Percentiles rank a stretch among this genome's conserved stretches.
Evolutionary conservation across 176 grass and related monocot genomes (phyloP).

Genomic region (Dactylis glomerata): DNA sequence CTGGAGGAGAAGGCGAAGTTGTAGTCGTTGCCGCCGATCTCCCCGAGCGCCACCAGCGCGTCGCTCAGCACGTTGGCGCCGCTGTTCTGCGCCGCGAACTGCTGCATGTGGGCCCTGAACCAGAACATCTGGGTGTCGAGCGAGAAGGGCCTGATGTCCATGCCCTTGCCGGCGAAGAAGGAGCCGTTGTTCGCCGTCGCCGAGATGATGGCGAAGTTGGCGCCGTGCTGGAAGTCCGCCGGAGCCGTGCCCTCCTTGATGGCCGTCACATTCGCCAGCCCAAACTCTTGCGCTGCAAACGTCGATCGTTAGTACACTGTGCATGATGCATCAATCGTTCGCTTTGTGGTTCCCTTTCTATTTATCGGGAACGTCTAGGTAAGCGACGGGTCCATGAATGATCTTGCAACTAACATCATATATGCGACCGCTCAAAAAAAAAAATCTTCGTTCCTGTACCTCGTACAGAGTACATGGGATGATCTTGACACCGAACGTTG

Average conservation of each 20-base stretch:
- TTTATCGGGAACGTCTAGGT: slow-evolving; percentile 4
- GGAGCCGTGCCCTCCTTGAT: slow-evolving; percentile 21
- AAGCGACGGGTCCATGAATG: neutral
- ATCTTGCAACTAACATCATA: no score
- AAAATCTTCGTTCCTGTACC: neutral
- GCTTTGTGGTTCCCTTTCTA: no score
- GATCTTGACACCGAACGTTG: neutral
- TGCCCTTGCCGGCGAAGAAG: slow-evolving; percentile 49
- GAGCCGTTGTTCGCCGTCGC: slow-evolving; percentile 48
- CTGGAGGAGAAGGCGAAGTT: slow-evolving; percentile 37
- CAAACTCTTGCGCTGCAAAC: slow-evolving; percentile 55
- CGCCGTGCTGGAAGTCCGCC: slow-evolving; percentile 40
- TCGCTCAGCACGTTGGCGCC: slow-evolving; percentile 1
- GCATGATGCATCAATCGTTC: no score
- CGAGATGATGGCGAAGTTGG: slow-evolving; percentile 66
- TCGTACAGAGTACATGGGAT: neutral
- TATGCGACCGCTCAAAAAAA: no score
- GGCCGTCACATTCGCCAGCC: slow-evolving; percentile 40
- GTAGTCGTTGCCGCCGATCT: slow-evolving; percentile 77
- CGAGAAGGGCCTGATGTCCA: slow-evolving; percentile 18
- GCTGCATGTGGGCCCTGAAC: slow-evolving; percentile 33
- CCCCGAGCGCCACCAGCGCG: slow-evolving; percentile 55
- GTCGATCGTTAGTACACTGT: no score
- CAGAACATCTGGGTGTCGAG: slow-evolving; percentile 50
- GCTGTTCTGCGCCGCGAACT: slow-evolving; percentile 1